These are phyloP conservation scores for Astragalus membranaceus DNA, from an alignment of 306 rosid genomes.

Conservation along the genomic window DNA sequence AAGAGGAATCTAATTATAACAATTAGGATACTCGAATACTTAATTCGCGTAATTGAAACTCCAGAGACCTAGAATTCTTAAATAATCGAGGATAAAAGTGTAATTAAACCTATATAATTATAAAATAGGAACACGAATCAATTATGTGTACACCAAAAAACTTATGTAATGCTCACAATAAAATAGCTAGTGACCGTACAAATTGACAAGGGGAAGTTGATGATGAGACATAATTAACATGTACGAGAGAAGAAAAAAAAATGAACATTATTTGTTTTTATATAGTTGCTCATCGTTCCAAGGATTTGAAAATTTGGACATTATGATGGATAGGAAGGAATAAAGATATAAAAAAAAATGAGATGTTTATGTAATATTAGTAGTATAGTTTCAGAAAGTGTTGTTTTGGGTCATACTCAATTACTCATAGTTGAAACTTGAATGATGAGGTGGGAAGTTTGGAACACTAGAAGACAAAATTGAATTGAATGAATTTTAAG, in stretches of 20 bases:
- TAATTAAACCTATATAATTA: too few species aligned
- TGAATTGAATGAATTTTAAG: not conserved
- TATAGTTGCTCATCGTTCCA: not conserved
- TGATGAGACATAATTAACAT: not conserved
- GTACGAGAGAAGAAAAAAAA: not conserved
- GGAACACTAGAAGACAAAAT: constrained; percentile 7
- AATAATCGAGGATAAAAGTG: too few species aligned
- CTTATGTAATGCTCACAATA: not conserved
- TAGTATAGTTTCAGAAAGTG: not conserved
- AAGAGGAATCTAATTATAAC: too few species aligned
- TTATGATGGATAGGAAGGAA: not conserved
- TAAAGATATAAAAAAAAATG: not conserved
- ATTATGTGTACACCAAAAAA: not conserved
- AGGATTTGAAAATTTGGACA: not conserved
- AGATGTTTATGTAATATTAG: not conserved
- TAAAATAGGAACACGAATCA: not conserved
- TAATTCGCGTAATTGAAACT: too few species aligned
- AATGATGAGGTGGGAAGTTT: not conserved
- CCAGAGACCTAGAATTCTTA: too few species aligned
- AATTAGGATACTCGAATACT: too few species aligned
- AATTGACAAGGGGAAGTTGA: not conserved
- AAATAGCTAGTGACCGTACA: not conserved
- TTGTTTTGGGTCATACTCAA: not conserved
- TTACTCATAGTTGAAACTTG: constrained; percentile 3
- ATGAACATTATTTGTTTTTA: not conserved